Evolutionary conservation across 2,329 filamentous ascomycete species (phyloP), one percentile per base, ranked within the genome.

Genomic region (Aspergillus oerlinghausenensis): DNA sequence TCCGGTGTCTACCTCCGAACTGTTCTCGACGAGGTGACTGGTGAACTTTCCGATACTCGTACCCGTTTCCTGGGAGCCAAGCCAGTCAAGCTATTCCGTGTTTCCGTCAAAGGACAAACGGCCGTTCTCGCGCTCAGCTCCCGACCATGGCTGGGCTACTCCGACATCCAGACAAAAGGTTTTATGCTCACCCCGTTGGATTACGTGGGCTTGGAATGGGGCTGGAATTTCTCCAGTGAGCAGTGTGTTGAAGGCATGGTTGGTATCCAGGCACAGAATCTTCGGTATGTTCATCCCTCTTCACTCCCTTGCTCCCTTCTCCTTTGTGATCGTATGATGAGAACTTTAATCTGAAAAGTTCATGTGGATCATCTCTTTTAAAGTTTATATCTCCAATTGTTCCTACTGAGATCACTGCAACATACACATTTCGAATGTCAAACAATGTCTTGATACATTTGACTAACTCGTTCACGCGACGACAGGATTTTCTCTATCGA

Each of bases 1-100:
- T 97, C 92, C 29, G 94, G 95, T 55, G 92, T 99, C 10, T 99
- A 99, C 70, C 84, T 99, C 25, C 86, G 95, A 48, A 97, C 94
- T 0, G 90, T 97, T 5, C 79, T 99, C 17, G 94, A 99, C 67
- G 95, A 97, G 70, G 85, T 96, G 43, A 97, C 92, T 3, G 95
- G 95, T 57, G 94, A 99, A 71, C 81, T 99, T 38, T 95, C 92
- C 1, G 93, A 99, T 70, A 97, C 93, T 0, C 84, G 94, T 49
- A 94, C 94, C 59, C 92, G 95, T 55, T 99, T 99, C 75, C 80
- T 99, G 8, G 95, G 95, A 0, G 89, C 92, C 0, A 94, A 94
- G 65, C 85, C 90, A 28, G 92, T 96, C 47, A 91, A 90, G 64
- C 82, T 99, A 2, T 97, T 96, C 73, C 87, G 89, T 63, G 92